Percentiles rank a stretch among this genome's conserved stretches.
These are phyloP conservation scores for Akanthomyces uredinophilus DNA, from an alignment of 2,329 filamentous ascomycete genomes.

Conservation along the genomic window DNA sequence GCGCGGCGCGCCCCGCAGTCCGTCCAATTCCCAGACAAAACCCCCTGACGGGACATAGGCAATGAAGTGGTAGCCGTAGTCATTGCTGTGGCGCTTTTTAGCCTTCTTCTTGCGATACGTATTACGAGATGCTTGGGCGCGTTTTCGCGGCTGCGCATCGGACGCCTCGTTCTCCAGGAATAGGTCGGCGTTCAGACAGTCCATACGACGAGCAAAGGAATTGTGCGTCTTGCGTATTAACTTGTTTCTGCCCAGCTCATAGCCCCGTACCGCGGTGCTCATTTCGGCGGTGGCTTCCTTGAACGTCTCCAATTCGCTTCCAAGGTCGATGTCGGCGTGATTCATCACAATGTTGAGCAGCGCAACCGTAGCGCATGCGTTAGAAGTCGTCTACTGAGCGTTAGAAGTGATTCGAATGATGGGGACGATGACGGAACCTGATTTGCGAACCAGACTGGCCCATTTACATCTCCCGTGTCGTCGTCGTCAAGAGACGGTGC, in stretches of 20 bases:
- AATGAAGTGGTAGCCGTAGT: slow-evolving; percentile 80
- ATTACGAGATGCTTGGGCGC: slow-evolving; percentile 24
- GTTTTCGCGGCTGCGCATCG: slow-evolving; percentile 27
- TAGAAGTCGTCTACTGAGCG: slow-evolving; percentile 59
- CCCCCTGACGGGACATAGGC: slow-evolving; percentile 76
- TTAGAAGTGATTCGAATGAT: slow-evolving; percentile 14
- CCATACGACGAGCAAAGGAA: slow-evolving; percentile 74
- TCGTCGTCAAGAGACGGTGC: slow-evolving; percentile 47
- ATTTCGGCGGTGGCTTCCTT: slow-evolving; percentile 66
- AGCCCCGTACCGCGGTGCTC: slow-evolving; percentile 67
- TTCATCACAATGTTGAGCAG: slow-evolving; percentile 95
- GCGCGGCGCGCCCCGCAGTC: slow-evolving; percentile 65
- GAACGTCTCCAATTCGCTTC: slow-evolving; percentile 65
- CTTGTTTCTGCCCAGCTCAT: slow-evolving; percentile 66
- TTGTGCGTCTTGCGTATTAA: slow-evolving; percentile 83
- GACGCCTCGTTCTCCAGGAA: slow-evolving; percentile 53
- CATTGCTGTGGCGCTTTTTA: slow-evolving; percentile 40
- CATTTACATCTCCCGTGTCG: slow-evolving; percentile 49
- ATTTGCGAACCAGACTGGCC: slow-evolving; percentile 87
- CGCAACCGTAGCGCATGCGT: slow-evolving; percentile 89
- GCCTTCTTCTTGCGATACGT: slow-evolving; percentile 31
- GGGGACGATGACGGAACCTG: slow-evolving; percentile 50
- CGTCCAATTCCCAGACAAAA: slow-evolving; percentile 83
- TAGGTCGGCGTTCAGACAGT: slow-evolving; percentile 69
- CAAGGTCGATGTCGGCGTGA: slow-evolving; percentile 59